Percentiles rank a stretch among this genome's conserved stretches.
These are phyloP conservation scores for Leishmania mexicana DNA, from an alignment of 208 protist species.

Conservation along the genomic window DNA sequence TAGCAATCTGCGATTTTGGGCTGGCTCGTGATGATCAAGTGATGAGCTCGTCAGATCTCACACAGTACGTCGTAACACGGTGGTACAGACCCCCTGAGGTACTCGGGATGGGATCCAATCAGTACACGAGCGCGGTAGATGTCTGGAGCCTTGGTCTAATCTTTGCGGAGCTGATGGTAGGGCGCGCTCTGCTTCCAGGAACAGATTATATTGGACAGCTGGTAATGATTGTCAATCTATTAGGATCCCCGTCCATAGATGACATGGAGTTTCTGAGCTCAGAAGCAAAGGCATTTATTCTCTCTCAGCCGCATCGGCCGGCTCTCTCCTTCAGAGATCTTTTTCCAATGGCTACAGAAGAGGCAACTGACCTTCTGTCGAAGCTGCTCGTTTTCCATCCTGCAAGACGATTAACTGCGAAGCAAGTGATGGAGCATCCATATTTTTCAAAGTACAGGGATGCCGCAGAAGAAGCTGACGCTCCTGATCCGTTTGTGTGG, in stretches of 20 bases:
- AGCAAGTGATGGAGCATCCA: constrained; percentile 94
- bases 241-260: constrained; percentile 71
- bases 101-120: constrained; percentile 86
- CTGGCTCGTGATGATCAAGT: constrained; percentile 84
- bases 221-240: constrained; percentile 81
- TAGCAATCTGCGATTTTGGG: constrained; percentile 95
- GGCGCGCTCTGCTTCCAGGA: constrained; percentile 95
- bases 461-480: constrained; percentile 69
- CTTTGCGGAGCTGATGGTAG: constrained; percentile 98
- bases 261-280: constrained; percentile 90
- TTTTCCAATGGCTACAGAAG: constrained; percentile 93
- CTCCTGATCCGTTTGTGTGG: constrained; percentile 77
- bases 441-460: constrained; percentile 94
- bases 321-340: constrained; percentile 70
- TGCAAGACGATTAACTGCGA: constrained; percentile 92
- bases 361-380: constrained; percentile 94
- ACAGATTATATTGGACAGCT: constrained; percentile 87
- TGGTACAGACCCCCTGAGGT: constrained; percentile 99
- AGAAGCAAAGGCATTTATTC: constrained; percentile 76
- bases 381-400: constrained; percentile 97
- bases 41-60: constrained; percentile 80
- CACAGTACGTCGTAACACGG: constrained; percentile 97
- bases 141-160: constrained; percentile 98
- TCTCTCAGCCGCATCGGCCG: constrained; percentile 54
- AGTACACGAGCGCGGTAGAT: constrained; percentile 97